Percentiles rank a stretch among this genome's conserved stretches.
Conservation (phyloP, 805 yeast genomes). For the Kodamaea leandrae region DNA sequence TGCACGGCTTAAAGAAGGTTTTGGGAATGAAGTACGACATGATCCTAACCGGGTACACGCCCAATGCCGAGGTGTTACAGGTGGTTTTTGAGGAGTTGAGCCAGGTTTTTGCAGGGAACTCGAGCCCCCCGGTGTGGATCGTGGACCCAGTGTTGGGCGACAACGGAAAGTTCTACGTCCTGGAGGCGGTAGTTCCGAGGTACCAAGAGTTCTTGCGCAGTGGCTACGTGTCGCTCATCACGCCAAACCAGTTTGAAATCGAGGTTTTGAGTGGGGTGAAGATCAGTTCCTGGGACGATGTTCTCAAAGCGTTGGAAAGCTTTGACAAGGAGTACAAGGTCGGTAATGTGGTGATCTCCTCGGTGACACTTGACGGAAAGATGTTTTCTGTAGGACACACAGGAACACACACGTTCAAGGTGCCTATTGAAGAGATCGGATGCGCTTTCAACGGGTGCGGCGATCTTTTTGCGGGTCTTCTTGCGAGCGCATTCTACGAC, state of each 20-base stretch:
- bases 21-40: conserved; percentile 54
- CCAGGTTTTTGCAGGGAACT: conserved; percentile 20
- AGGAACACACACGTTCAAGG: conserved; percentile 23
- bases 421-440: conserved; percentile 47
- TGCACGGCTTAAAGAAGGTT: conserved; percentile 53
- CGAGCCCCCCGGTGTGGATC: conserved; percentile 50
- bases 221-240: conserved; percentile 48
- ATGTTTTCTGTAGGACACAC: conserved; percentile 43
- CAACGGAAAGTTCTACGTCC: conserved; percentile 78
- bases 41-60: conserved; percentile 77
- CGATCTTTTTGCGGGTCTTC: conserved; percentile 63
- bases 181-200: conserved; percentile 49
- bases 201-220: conserved; percentile 47
- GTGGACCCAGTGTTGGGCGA: conserved; percentile 94
- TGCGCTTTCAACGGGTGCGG: conserved; percentile 76
- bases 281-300: conserved; percentile 35
- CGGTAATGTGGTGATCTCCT: conserved; percentile 56
- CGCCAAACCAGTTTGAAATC: conserved; percentile 77
- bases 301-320: conserved; percentile 35
- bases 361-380: conserved; percentile 40
- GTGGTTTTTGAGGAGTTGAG: conserved; percentile 46
- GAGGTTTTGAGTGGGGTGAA: conserved; percentile 53
- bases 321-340: conserved; percentile 48
- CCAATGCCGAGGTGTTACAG: conserved; percentile 54
- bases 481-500: conserved; percentile 47